These are phyloP conservation scores for Fusarium falciforme DNA, from an alignment of 2,329 filamentous ascomycete genomes.

Conservation along the genomic window DNA sequence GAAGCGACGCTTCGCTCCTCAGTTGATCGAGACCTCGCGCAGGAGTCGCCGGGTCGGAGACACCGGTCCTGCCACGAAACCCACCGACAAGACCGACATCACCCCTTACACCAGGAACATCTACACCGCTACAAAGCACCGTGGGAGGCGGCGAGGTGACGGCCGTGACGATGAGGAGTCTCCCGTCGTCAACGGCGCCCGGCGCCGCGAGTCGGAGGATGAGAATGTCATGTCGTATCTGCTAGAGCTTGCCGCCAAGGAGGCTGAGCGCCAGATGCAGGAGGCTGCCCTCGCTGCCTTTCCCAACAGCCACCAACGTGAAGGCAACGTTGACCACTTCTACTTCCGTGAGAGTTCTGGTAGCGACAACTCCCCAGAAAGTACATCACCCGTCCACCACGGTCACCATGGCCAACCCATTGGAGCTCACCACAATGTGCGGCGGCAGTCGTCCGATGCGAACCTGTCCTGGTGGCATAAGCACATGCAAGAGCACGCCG, in stretches of 20 bases:
- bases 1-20: constrained; percentile 74
- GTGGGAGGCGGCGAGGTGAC: constrained; percentile 45
- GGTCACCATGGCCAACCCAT: constrained; percentile 40
- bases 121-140: constrained; percentile 60
- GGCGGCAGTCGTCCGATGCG: constrained; percentile 72
- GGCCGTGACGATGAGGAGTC: constrained; percentile 7
- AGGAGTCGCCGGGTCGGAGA: constrained; percentile 77
- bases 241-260: constrained; percentile 81
- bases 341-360: constrained; percentile 73
- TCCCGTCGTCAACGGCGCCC: constrained; percentile 17
- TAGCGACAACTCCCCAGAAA: constrained; percentile 61
- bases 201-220: constrained; percentile 77
- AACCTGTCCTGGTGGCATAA: constrained; percentile 79
- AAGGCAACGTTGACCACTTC: constrained; percentile 79
- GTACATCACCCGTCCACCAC: constrained; percentile 49
- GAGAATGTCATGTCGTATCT: constrained; percentile 81
- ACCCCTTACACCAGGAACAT: constrained; percentile 72
- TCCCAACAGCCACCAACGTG: constrained; percentile 75
- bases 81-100: constrained; percentile 78
- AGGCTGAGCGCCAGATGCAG: constrained; percentile 82
- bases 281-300: constrained; percentile 82
- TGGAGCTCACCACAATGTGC: constrained; percentile 40
- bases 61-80: constrained; percentile 69
- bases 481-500: constrained; percentile 83
- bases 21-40: constrained; percentile 83